These are phyloP conservation scores for Pilobolus umbonatus DNA, from an alignment of 192 early-diverging fungal species.

Conservation along the genomic window DNA sequence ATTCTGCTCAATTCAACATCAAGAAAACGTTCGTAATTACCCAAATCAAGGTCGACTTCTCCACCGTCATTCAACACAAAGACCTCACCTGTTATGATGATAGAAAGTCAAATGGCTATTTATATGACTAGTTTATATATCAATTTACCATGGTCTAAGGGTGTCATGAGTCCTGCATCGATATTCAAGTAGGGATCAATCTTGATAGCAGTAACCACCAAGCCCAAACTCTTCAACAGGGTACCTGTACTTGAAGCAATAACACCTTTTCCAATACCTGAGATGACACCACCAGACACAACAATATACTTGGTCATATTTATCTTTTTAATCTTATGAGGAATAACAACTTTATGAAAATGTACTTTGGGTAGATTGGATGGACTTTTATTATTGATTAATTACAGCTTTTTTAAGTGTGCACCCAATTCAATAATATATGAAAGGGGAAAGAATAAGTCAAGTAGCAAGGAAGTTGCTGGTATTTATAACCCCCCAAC, in stretches of 20 bases:
- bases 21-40: slow-evolving; percentile 99
- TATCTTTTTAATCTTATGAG: slow-evolving; percentile 1
- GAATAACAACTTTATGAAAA: too few relatives aligned
- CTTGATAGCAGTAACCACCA: slow-evolving; percentile 96
- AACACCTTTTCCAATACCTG: slow-evolving; percentile 98
- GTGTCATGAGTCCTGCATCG: slow-evolving; percentile 95
- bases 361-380: too few relatives aligned
- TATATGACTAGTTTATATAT: neutral
- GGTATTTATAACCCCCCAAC: neutral
- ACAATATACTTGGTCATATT: slow-evolving; percentile 88
- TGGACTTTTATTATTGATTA: too few relatives aligned
- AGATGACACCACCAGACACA: slow-evolving; percentile 98
- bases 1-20: slow-evolving; percentile 88
- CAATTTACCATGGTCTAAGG: slow-evolving; percentile 89
- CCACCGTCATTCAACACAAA: slow-evolving; percentile 98
- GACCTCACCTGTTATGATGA: slow-evolving; percentile 71
- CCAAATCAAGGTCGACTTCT: slow-evolving; percentile 97
- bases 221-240: slow-evolving; percentile 86
- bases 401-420: too few relatives aligned
- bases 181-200: slow-evolving; percentile 99
- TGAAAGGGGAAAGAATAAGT: slow-evolving; percentile 12
- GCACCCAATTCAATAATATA: slow-evolving; percentile 14
- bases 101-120: neutral
- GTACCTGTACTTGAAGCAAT: slow-evolving; percentile 97
- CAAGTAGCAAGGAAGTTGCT: neutral